These are phyloP conservation scores for Ambrosia trifida DNA, from an alignment of 129 eudicot species.

Conservation along the genomic window DNA sequence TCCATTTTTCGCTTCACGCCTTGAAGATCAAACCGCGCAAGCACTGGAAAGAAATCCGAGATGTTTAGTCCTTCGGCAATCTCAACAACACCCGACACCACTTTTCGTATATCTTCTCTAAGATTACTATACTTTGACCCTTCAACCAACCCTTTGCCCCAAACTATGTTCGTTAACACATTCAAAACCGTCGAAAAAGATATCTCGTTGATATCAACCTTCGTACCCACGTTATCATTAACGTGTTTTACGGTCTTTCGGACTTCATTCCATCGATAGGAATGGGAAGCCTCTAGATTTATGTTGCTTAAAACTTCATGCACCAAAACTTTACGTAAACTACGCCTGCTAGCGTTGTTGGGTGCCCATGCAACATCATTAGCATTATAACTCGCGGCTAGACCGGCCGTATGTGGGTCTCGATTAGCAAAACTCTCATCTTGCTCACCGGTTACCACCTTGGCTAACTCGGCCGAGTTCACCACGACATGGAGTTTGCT, in stretches of 20 bases:
- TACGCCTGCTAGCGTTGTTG: constrained; percentile 21
- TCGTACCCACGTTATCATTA: background rate
- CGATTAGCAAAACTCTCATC: constrained; percentile 34
- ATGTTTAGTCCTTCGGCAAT: constrained; percentile 30
- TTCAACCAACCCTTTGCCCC: constrained; percentile 20
- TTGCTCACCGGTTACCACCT: constrained; percentile 27
- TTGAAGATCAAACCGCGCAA: constrained; percentile 40
- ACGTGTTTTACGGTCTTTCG: constrained; percentile 12
- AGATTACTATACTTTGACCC: constrained; percentile 6
- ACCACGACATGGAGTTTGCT: constrained; percentile 33
- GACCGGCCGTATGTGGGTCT: constrained; percentile 15
- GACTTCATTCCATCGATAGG: constrained; percentile 21
- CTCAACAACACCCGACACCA: constrained; percentile 28
- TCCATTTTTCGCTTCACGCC: constrained; percentile 27
- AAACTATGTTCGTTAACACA: constrained; percentile 18
- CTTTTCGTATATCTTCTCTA: constrained; percentile 25
- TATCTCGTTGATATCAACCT: constrained; percentile 22
- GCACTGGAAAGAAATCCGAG: constrained; percentile 41
- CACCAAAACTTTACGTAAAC: constrained; percentile 32
- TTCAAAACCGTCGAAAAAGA: constrained; percentile 20
- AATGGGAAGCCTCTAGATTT: constrained; percentile 25
- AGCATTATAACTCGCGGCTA: constrained; percentile 18
- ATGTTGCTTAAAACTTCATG: constrained; percentile 26
- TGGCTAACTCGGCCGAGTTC: constrained; percentile 25
- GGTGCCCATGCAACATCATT: constrained; percentile 23